Percentiles rank a stretch among this genome's conserved stretches.
These are phyloP conservation scores for Penicillium flavigenum DNA, from an alignment of 495 filamentous ascomycete species.

Conservation along the genomic window DNA sequence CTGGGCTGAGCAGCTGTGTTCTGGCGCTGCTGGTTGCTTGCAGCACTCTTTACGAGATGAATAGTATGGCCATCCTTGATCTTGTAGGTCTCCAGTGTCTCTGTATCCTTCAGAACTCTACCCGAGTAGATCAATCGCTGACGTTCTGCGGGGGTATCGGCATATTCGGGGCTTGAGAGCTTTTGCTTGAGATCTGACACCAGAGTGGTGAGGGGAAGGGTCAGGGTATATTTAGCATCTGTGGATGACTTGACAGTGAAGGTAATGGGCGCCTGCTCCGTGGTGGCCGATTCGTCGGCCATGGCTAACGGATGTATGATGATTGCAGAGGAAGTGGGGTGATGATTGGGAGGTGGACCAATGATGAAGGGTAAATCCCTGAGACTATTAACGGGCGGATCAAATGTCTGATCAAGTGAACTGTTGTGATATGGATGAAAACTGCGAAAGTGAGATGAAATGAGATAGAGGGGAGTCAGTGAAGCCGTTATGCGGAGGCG, in stretches of 20 bases:
- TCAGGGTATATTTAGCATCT: constrained; percentile 80
- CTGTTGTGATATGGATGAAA: not conserved
- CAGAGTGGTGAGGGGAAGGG: constrained; percentile 70
- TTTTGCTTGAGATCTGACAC: constrained; percentile 87
- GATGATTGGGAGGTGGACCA: constrained; percentile 12
- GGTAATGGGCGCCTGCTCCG: constrained; percentile 64
- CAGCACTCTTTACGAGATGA: constrained; percentile 92
- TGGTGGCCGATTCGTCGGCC: constrained; percentile 47
- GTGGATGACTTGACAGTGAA: constrained; percentile 92
- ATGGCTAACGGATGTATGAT: constrained; percentile 28
- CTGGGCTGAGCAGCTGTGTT: constrained; percentile 53
- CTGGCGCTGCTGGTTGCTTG: constrained; percentile 73
- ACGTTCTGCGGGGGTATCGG: constrained; percentile 77
- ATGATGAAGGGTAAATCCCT: not conserved
- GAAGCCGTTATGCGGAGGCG: constrained; percentile 10
- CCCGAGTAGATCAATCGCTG: constrained; percentile 98
- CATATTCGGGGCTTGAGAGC: constrained; percentile 74
- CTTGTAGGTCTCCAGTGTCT: constrained; percentile 82
- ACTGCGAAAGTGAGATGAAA: not conserved
- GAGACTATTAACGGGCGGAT: not conserved
- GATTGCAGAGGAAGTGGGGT: constrained; percentile 17
- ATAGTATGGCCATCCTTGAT: constrained; percentile 95
- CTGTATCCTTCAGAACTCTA: constrained; percentile 89
- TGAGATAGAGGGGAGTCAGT: constrained; percentile 1
- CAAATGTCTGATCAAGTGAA: not conserved